Evolutionary conservation across 768 basidiomycete species (phyloP), one percentile per base, ranked within the genome.

Genomic region (Suillus fuscotomentosus): DNA sequence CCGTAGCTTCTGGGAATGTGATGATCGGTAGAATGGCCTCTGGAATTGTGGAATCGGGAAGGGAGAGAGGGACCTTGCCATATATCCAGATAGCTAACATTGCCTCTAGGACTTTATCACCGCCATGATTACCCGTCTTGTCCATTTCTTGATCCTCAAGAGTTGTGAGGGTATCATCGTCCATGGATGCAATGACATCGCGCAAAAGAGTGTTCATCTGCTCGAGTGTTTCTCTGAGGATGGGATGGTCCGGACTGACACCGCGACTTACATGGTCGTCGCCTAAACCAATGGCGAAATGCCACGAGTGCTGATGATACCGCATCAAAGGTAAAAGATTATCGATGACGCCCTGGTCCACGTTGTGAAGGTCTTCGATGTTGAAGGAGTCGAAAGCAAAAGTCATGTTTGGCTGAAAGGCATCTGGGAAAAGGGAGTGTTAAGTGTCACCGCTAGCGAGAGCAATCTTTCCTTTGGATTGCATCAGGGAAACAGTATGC

Each of bases 131-230:
- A 2, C 97, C 97, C 24, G 90, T 84, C 47, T 85, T 81, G 70
- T 98, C 95, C 97, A 99, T 99, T 0, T 97, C 97, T 70, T 99
- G 97, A 73, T 99, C 97, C 1, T 97, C 97, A 1, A 99, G 80
- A 1, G 99, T 84, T 61, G 99, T 86, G 0, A 99, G 80, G 0
- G 97, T 99, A 57, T 97, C 91, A n/a, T 91, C 81, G 62, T 97
- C 90, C 57, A 97, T 73, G 17, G 81, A 68, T 0, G 86, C 83
- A 6, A 99, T 92, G 5, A 97, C 88, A 7, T 85, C 81, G 13
- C 75, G 73, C 3, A 99, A 78, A 0, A 97, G 88, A 36, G 81
- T 73, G 73, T 99, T 88, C 94, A 98, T 97, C 73, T 98, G 94
- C 63, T 79, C 73, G 22, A 99, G 79, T 75, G 99, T 99, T 27